phyloP scores from a whole-genome alignment of 2,329 filamentous ascomycete genomes.

The Microsporum ferrugineum region DNA sequence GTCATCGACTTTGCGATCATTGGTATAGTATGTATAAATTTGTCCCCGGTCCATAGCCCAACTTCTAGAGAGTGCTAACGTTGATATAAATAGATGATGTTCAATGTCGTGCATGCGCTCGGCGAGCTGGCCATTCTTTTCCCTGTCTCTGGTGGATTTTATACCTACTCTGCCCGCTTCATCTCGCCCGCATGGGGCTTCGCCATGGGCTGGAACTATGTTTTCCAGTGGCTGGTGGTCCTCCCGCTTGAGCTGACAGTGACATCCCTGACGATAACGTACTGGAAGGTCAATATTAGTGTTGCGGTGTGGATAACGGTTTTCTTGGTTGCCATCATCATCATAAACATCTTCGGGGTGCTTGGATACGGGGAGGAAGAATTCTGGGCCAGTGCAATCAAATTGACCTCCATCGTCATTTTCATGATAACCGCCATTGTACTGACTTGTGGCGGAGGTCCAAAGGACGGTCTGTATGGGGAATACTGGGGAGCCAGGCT shows the following conservation, averaged over 20 bases:
- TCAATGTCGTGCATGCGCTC: conserved; percentile 48
- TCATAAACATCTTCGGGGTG: conserved; percentile 73
- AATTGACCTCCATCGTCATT: conserved; percentile 67
- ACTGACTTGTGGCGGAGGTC: conserved; percentile 34
- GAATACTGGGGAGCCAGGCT: conserved; percentile 49
- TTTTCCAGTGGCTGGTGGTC: conserved; percentile 70
- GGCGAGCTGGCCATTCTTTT: conserved; percentile 52
- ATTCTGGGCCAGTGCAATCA: conserved; percentile 69
- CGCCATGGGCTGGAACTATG: conserved; percentile 48
- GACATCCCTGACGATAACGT: conserved; percentile 65
- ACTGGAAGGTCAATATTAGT: conserved; percentile 44
- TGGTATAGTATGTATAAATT: conserved; percentile 25
- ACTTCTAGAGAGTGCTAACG: background rate
- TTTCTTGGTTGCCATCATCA: conserved; percentile 59
- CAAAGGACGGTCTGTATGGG: conserved; percentile 23
- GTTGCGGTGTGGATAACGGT: conserved; percentile 49
- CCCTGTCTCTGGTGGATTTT: conserved; percentile 52
- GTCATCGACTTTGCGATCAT: conserved; percentile 42
- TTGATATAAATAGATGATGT: conserved; percentile 37
- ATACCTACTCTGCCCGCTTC: conserved; percentile 49
- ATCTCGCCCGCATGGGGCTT: conserved; percentile 48
- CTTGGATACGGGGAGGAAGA: conserved; percentile 76
- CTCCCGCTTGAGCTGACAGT: conserved; percentile 74
- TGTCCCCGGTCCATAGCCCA: background rate
- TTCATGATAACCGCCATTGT: conserved; percentile 81